Evolutionary conservation across 768 basidiomycete species (phyloP).

Genomic region (Mycena albidolilacea): DNA sequence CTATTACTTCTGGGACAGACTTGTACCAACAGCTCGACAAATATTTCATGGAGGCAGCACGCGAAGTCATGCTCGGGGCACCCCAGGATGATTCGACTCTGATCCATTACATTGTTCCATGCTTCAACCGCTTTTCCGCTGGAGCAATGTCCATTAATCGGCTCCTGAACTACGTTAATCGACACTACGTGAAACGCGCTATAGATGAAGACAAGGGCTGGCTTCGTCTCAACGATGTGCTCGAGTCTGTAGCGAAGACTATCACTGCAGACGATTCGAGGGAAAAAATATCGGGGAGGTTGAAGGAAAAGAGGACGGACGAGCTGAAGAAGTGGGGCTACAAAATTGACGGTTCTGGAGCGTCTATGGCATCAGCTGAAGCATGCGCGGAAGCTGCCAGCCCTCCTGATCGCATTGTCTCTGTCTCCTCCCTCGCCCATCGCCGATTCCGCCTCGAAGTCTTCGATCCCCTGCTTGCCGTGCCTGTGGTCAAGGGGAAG

Average conservation of each 20-base stretch:
- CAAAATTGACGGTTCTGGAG: conserved; percentile 63
- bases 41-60: conserved; percentile 74
- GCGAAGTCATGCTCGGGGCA: conserved; percentile 73
- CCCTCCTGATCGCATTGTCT: conserved; percentile 74
- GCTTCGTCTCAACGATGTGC: conserved; percentile 76
- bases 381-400: conserved; percentile 84
- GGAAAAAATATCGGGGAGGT: conserved; percentile 69
- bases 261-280: conserved; percentile 67
- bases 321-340: conserved; percentile 85
- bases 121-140: conserved; percentile 78
- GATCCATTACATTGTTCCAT: conserved; percentile 78
- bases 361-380: conserved; percentile 70
- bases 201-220: conserved; percentile 86
- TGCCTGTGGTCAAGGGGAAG: conserved; percentile 76
- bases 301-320: conserved; percentile 71
- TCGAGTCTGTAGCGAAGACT: conserved; percentile 72
- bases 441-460: conserved; percentile 82
- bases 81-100: conserved; percentile 78
- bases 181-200: conserved; percentile 79
- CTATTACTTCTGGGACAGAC: conserved; percentile 67
- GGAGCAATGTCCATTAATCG: conserved; percentile 80
- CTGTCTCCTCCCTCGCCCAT: conserved; percentile 74
- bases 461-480: conserved; percentile 76
- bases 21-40: conserved; percentile 82
- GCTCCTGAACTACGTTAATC: conserved; percentile 80